Conservation (phyloP, 1,284 basidiomycete species). For the Cutaneotrichosporon cavernicola region DNA sequence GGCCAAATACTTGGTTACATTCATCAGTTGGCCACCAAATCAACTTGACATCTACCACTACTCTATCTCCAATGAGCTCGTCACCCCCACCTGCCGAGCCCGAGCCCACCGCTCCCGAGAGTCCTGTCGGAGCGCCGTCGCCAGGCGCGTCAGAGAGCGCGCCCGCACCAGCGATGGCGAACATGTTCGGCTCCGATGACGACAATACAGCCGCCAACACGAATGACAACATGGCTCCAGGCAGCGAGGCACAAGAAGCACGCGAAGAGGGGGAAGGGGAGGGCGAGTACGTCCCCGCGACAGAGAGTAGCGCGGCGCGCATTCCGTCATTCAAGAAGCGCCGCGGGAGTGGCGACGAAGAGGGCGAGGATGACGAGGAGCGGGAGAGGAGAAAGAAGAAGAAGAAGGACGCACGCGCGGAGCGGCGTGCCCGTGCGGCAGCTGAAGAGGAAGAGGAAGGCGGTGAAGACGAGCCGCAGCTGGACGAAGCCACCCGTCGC, state of each 20-base stretch:
- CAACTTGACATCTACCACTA: not conserved
- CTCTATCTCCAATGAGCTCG: conserved; percentile 9
- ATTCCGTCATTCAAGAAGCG: conserved; percentile 53
- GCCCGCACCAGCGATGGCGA: not conserved
- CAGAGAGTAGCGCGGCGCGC: conserved; percentile 44
- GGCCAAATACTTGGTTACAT: not conserved
- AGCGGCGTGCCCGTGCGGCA: conserved; percentile 35
- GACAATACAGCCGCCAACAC: not conserved
- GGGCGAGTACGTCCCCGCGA: conserved; percentile 63
- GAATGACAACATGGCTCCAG: conserved; percentile 3
- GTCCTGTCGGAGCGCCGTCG: conserved; percentile 18
- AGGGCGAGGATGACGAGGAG: conserved; percentile 57
- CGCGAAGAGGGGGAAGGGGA: conserved; percentile 37
- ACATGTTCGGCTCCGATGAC: conserved; percentile 8
- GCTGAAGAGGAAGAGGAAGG: conserved; percentile 27
- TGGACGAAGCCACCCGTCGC: conserved; percentile 34
- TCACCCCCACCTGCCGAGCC: conserved; percentile 12
- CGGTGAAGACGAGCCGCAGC: conserved; percentile 47
- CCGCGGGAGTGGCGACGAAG: conserved; percentile 53
- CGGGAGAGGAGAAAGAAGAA: conserved; percentile 52
- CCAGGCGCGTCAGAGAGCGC: conserved; percentile 12
- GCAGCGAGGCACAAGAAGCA: conserved; percentile 1
- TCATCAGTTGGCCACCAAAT: not conserved
- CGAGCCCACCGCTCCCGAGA: not conserved
- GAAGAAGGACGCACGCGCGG: conserved; percentile 54